phyloP scores from a whole-genome alignment of 371 early-diverging fungal genomes.

The Pancytospora philotis region DNA sequence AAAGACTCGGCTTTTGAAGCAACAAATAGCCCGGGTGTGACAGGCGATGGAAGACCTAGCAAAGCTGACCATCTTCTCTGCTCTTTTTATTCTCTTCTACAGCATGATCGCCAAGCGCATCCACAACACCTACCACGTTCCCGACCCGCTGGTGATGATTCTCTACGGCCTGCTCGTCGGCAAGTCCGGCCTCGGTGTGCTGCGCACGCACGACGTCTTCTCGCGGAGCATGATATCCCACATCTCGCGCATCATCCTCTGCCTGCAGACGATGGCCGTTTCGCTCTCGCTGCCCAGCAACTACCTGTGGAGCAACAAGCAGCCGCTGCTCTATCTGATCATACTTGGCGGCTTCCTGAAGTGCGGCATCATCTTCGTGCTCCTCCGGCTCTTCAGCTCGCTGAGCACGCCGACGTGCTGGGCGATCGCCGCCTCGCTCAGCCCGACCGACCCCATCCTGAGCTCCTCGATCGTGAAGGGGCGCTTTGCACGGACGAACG shows the following conservation, averaged over 20 bases:
- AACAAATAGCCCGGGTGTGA: too few relatives aligned
- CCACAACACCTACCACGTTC: slow-evolving; percentile 74
- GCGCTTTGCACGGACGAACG: slow-evolving; percentile 74
- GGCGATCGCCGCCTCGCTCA: slow-evolving; percentile 70
- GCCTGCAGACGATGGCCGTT: slow-evolving; percentile 58
- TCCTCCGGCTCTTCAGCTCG: slow-evolving; percentile 7
- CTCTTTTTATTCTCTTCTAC: slow-evolving; percentile 68
- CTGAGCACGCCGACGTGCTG: slow-evolving; percentile 19
- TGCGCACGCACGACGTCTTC: slow-evolving; percentile 31
- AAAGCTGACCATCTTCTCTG: slow-evolving; percentile 22
- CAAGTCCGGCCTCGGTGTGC: slow-evolving; percentile 44
- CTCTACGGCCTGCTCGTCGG: slow-evolving; percentile 75
- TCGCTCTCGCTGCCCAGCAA: slow-evolving; percentile 49
- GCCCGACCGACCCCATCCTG: slow-evolving; percentile 87
- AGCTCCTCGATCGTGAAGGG: slow-evolving; percentile 82
- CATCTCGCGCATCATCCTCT: slow-evolving; percentile 55
- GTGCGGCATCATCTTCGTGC: slow-evolving; percentile 25
- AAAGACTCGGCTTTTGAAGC: too few relatives aligned
- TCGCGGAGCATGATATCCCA: slow-evolving; percentile 43
- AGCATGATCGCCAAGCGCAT: slow-evolving; percentile 75
- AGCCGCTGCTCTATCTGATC: slow-evolving; percentile 67
- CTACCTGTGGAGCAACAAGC: slow-evolving; percentile 58
- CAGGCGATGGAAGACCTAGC: slow-evolving; percentile 43
- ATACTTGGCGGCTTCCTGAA: slow-evolving; percentile 51
- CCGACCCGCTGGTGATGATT: slow-evolving; percentile 76